A percentile compares a stretch with the other conserved stretches of the same genome.
These are phyloP conservation scores for Citrus unshiu DNA, from an alignment of 345 rosid genomes.

Conservation along the genomic window DNA sequence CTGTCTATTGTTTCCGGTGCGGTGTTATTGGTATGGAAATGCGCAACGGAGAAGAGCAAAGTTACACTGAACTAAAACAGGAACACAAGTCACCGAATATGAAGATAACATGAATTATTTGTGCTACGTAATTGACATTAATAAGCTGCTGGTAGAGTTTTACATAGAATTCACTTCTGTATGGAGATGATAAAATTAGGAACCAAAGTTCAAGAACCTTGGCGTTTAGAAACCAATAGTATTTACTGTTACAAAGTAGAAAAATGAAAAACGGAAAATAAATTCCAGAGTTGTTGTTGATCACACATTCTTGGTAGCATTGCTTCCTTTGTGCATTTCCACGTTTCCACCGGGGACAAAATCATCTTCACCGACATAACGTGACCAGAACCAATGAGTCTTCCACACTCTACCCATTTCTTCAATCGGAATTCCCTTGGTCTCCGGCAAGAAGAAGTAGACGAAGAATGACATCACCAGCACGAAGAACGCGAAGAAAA, in stretches of 20 bases:
- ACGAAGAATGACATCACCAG: slow-evolving; percentile 50
- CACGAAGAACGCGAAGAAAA: slow-evolving; percentile 67
- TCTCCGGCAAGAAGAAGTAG: slow-evolving; percentile 64
- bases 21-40: too few relatives aligned
- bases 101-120: not conserved
- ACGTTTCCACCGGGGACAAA: slow-evolving; percentile 18
- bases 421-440: slow-evolving; percentile 68
- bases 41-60: not conserved
- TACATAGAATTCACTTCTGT: not conserved
- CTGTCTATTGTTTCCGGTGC: not conserved
- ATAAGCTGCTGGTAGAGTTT: not conserved
- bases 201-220: not conserved
- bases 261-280: not conserved
- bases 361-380: slow-evolving; percentile 35
- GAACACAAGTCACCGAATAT: not conserved
- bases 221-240: slow-evolving; percentile 14
- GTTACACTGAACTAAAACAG: not conserved
- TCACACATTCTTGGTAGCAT: slow-evolving; percentile 28
- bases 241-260: slow-evolving; percentile 15
- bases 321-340: slow-evolving; percentile 50
- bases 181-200: not conserved
- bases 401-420: slow-evolving; percentile 65
- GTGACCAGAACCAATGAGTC: slow-evolving; percentile 65
- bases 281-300: not conserved
- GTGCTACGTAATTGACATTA: not conserved